Evolutionary conservation across 352 stramenopile species (phyloP).

Genomic region (Pythium sukuiense): DNA sequence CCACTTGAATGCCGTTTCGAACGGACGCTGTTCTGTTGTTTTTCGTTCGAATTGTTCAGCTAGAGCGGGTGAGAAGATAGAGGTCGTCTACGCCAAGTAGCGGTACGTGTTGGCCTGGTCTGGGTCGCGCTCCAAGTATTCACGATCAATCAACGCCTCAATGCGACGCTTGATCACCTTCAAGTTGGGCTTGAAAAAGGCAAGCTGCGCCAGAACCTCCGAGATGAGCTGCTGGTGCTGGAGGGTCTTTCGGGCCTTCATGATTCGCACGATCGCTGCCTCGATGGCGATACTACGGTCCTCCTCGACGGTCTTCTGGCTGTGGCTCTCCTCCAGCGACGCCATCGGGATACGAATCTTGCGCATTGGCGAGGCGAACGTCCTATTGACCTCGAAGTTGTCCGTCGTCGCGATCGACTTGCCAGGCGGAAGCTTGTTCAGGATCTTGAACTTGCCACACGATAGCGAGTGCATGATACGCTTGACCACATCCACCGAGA

Average conservation of each 20-base stretch:
- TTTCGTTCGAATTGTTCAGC: conserved; percentile 1
- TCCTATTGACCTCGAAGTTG: conserved; percentile 93
- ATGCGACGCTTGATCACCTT: conserved; percentile 98
- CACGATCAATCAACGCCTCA: conserved; percentile 97
- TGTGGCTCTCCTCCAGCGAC: conserved; percentile 97
- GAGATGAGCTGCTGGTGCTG: conserved; percentile 98
- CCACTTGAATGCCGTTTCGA: conserved; percentile 14
- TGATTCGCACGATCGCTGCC: conserved; percentile 99
- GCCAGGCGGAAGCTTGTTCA: conserved; percentile 91
- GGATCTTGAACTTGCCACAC: conserved; percentile 98
- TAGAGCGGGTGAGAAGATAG: neutral
- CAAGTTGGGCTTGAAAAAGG: conserved; percentile 98
- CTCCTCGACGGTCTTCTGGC: conserved; percentile 98
- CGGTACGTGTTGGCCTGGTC: conserved; percentile 97
- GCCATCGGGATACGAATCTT: conserved; percentile 99
- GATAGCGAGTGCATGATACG: conserved; percentile 98
- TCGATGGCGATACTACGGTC: conserved; percentile 97
- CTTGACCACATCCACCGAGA: conserved; percentile 96
- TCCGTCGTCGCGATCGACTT: conserved; percentile 96
- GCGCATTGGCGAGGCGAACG: conserved; percentile 95
- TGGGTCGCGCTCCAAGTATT: conserved; percentile 97
- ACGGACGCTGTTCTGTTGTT: conserved; percentile 5
- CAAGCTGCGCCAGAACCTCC: conserved; percentile 96
- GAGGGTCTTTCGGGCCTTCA: conserved; percentile 98
- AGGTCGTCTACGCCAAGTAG: conserved; percentile 85